Percentiles rank a stretch among this genome's conserved stretches.
Evolutionary conservation across 2,329 filamentous ascomycete species (phyloP).

Genomic region (Cadophora sp.): DNA sequence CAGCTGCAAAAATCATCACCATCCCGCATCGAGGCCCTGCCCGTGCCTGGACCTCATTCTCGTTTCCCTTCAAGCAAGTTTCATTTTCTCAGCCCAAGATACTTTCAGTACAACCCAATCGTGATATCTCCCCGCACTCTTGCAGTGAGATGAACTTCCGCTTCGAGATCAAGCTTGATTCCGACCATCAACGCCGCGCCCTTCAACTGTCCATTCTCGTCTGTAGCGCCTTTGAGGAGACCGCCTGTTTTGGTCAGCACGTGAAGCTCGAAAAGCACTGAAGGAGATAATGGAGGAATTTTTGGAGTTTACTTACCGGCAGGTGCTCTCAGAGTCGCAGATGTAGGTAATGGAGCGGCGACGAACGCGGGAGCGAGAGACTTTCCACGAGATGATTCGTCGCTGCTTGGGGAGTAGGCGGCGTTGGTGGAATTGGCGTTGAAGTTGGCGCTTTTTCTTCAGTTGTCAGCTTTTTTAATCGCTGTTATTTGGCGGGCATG

Average conservation of each 20-base stretch:
- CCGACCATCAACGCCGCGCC: constrained; percentile 64
- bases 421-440: constrained; percentile 42
- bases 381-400: constrained; percentile 50
- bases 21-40: neutral
- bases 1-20: constrained; percentile 2
- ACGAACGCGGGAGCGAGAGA: constrained; percentile 38
- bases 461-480: neutral
- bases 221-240: constrained; percentile 63
- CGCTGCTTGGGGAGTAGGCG: constrained; percentile 48
- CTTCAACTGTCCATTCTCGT: constrained; percentile 64
- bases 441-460: constrained; percentile 23
- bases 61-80: neutral
- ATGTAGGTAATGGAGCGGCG: constrained; percentile 45
- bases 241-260: constrained; percentile 48
- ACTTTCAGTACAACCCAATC: constrained; percentile 60
- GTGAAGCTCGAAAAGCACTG: too few species aligned
- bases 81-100: neutral
- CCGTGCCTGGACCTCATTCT: too few species aligned
- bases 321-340: constrained; percentile 49
- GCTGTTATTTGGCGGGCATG: too few species aligned
- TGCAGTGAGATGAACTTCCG: constrained; percentile 67
- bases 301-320: constrained; percentile 39
- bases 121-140: constrained; percentile 66
- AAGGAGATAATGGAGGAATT: neutral
- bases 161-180: constrained; percentile 69